Percentiles rank a stretch among this genome's conserved stretches.
These are phyloP conservation scores for Xylaria nigripes DNA, from an alignment of 495 filamentous ascomycete genomes.

Conservation along the genomic window DNA sequence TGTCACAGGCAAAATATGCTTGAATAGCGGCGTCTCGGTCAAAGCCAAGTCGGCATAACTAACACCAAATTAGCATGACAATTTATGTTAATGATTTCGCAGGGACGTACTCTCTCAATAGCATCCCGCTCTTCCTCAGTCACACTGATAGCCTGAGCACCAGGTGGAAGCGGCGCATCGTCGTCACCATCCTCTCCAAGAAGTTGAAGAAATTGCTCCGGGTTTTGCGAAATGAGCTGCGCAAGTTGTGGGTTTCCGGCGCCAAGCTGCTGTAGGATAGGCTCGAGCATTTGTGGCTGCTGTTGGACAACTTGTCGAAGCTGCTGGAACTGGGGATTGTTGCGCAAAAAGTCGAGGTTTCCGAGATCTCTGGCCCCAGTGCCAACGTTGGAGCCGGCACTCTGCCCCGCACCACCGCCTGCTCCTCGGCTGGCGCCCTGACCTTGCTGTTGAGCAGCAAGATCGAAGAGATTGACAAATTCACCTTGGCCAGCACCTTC, in stretches of 20 bases:
- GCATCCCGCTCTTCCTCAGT: conserved; percentile 95
- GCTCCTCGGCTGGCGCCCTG: conserved; percentile 45
- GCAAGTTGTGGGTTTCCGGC: conserved; percentile 92
- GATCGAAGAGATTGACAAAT: conserved; percentile 87
- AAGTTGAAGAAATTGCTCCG: conserved; percentile 84
- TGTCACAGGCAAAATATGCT: conserved; percentile 98
- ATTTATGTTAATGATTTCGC: neutral
- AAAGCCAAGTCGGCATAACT: conserved; percentile 90
- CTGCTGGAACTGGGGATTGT: conserved; percentile 96
- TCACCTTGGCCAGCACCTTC: conserved; percentile 53
- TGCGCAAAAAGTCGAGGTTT: conserved; percentile 90
- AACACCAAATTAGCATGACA: conserved; percentile 26
- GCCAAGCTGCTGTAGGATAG: conserved; percentile 93
- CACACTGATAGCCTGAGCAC: conserved; percentile 79
- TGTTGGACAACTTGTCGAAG: conserved; percentile 94
- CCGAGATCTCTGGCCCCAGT: conserved; percentile 50
- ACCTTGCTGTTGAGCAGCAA: conserved; percentile 62
- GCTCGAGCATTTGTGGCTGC: conserved; percentile 95
- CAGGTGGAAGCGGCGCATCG: conserved; percentile 73
- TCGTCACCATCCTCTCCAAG: conserved; percentile 72
- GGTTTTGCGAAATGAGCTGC: conserved; percentile 77
- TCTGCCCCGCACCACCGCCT: conserved; percentile 26
- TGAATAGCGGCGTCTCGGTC: conserved; percentile 90
- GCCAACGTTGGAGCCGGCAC: conserved; percentile 42
- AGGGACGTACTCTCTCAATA: conserved; percentile 69